Evolutionary conservation across 2,329 filamentous ascomycete species (phyloP).

Genomic region (Drechslerella coelobrocha): DNA sequence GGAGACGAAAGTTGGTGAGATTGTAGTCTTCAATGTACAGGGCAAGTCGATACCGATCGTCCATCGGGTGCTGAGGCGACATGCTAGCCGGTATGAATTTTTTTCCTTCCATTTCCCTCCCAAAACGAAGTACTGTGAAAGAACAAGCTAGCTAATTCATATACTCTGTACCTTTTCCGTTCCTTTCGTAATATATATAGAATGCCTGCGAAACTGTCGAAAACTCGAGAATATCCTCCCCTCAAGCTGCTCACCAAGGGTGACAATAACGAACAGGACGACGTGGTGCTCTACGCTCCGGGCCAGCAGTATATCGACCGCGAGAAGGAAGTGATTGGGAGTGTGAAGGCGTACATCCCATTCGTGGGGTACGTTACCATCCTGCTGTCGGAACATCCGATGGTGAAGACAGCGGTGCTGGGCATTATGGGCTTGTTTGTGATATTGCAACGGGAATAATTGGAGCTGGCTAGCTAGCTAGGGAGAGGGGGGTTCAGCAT

Average conservation of each 20-base stretch:
- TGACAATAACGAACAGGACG: slow-evolving; percentile 93
- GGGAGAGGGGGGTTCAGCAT: not conserved
- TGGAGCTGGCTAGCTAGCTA: not conserved
- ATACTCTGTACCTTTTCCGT: no score
- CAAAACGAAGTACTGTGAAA: not conserved
- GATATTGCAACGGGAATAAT: slow-evolving; percentile 84
- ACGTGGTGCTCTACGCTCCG: slow-evolving; percentile 85
- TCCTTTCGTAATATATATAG: slow-evolving; percentile 32
- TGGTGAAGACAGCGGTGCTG: slow-evolving; percentile 94
- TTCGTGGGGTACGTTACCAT: slow-evolving; percentile 98
- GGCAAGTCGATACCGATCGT: slow-evolving; percentile 98
- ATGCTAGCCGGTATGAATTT: slow-evolving; percentile 63
- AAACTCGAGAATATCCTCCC: slow-evolving; percentile 59
- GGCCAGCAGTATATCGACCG: slow-evolving; percentile 87
- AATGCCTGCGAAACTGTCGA: slow-evolving; percentile 51
- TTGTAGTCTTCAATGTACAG: slow-evolving; percentile 82
- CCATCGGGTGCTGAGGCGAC: slow-evolving; percentile 81
- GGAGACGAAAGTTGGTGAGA: slow-evolving; percentile 70
- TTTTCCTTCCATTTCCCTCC: not conserved
- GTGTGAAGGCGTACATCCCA: slow-evolving; percentile 87
- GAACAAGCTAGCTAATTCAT: slow-evolving; percentile 3
- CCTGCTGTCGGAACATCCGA: slow-evolving; percentile 90
- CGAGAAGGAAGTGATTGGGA: slow-evolving; percentile 85
- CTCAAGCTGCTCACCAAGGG: slow-evolving; percentile 88
- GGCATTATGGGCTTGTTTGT: slow-evolving; percentile 95